Base-by-base conservation (phyloP, 225 moss, liverwort and hornwort genomes). In the Antitrichia curtipendula region DNA sequence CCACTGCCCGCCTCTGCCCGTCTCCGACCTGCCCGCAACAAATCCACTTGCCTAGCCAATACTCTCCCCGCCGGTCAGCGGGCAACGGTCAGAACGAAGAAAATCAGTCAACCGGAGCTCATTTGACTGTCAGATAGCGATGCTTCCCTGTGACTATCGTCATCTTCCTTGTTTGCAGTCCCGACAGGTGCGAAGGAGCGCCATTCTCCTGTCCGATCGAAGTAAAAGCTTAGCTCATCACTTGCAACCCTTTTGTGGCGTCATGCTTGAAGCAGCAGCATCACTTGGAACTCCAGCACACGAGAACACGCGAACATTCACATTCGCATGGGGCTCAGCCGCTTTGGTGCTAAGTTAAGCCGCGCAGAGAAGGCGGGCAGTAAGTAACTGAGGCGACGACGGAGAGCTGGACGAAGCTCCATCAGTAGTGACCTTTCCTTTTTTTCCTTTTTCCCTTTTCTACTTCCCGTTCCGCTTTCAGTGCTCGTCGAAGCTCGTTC, bases 91-190 rank as follows among this genome's bases (percentile, higher is more conserved):
- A 62, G 71, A 8, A 7, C 0, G 1, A 65, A 13, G 34, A 56
- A 63, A 71, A 9, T n/a, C 16, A 53, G 90, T 92, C 92, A 92
- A 92, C 84, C 3, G 17, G 2, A 18, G 23, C 14, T 6, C 14
- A 66, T 82, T 92, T 92, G 92, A 92, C 92, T 89, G 89, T 65
- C 72, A 58, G 91, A 86, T 57, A 0, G 82, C 85, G 91, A 92
- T 92, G 89, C 92, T 91, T 92, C 92, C 80, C 47, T 36, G 90
- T 12, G 89, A 87, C 89, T 86, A 89, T 91, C 91, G 85, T 91
- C 92, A 91, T 76, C 69, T 82, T 47, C 70, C 54, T 54, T 21
- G 59, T 70, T 87, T 80, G 75, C 76, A 61, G 61, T 68, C 41
- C 83, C 87, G 89, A 87, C 84, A 89, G 41, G 14, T 22, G 79